Evolutionary conservation across 208 protist genomes (phyloP).

Genomic region (Trypanosoma avium): DNA sequence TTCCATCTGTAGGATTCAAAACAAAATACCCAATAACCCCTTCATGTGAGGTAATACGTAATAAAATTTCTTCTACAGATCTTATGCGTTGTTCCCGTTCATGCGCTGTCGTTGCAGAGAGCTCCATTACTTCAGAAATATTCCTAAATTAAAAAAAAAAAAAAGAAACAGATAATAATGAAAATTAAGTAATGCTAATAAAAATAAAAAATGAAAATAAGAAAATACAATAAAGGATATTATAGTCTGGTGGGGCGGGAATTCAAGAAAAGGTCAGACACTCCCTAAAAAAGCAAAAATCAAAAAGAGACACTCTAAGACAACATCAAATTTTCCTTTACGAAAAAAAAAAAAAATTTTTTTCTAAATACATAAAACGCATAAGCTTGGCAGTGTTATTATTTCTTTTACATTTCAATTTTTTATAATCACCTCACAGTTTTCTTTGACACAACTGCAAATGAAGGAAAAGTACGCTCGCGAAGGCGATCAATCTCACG

Average conservation of each 20-base stretch:
- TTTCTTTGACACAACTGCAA: constrained; percentile 88
- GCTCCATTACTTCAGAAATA: constrained; percentile 5
- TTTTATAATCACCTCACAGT: constrained; percentile 34
- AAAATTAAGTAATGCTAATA: constrained; percentile 1
- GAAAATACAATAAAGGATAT: constrained; percentile 5
- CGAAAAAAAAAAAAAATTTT: constrained; percentile 8
- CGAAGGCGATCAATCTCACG: constrained; percentile 83
- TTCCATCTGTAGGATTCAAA: constrained; percentile 56
- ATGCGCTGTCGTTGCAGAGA: constrained; percentile 28
- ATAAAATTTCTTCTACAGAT: constrained; percentile 65
- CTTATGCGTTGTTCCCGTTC: constrained; percentile 65
- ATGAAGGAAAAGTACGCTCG: constrained; percentile 88
- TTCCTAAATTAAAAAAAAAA: neutral
- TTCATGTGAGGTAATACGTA: constrained; percentile 67
- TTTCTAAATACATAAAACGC: neutral
- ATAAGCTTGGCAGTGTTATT: neutral
- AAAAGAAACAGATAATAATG: constrained; percentile 3
- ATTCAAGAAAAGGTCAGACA: too few species aligned
- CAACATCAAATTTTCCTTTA: neutral
- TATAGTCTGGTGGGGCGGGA: too few species aligned
- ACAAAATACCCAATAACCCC: constrained; percentile 84
- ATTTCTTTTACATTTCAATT: constrained; percentile 12
- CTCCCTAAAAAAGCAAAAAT: too few species aligned
- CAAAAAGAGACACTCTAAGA: constrained; percentile 3
- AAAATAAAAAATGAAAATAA: neutral